Evolutionary conservation across 495 filamentous ascomycete species (phyloP), one percentile per base, ranked within the genome.

Genomic region (Aspergillus taichungensis): DNA sequence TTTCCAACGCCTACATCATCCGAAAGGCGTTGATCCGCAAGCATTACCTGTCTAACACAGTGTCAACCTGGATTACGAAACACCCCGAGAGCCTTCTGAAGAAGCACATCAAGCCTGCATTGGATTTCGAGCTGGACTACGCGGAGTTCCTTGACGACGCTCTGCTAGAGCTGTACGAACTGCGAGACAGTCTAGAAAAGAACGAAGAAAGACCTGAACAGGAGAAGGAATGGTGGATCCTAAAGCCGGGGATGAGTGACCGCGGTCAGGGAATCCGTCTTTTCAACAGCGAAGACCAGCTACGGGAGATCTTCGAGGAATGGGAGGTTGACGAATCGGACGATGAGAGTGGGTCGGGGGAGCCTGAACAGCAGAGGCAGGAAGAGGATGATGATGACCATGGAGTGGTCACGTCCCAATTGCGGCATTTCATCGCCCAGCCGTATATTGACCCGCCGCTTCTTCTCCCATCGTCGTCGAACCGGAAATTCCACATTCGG

Each of bases 1-100:
- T 88, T 5, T 70, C 78, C 30, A 94, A 92, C 60, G 80, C 83
- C 48, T 96, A 94, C 59, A 79, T 95, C 55, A 90, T 95, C 62
- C 88, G 92, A 54, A 97, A 96, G 74, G 92, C 92, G 1, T 68
- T 98, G n/a, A 95, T 96, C 55, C 79, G 92, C 39, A 98, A 98
- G 62, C 92, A 98, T 60, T 95, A 88, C 59, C 74, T 98, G 3
- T 77, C 81, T 5, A 79, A 80, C 11, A 95, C 91, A 0, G 75
- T 94, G 31, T 68, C 78, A 34, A 81, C 80, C 51, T 94, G 88
- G 84, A 66, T 84, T 9, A 75, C 82, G 13, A 98, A 98, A 56
- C 68, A 90, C 51, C 88, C 91, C 0, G 66, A 74, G 30, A 85
- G 80, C 12, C 60, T 80, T 3, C 71, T 98, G 1, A 68, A 66